A percentile compares a stretch with the other conserved stretches of the same genome.
Conservation (phyloP, 371 early-diverging fungal species). For the Mucor circinelloides region DNA sequence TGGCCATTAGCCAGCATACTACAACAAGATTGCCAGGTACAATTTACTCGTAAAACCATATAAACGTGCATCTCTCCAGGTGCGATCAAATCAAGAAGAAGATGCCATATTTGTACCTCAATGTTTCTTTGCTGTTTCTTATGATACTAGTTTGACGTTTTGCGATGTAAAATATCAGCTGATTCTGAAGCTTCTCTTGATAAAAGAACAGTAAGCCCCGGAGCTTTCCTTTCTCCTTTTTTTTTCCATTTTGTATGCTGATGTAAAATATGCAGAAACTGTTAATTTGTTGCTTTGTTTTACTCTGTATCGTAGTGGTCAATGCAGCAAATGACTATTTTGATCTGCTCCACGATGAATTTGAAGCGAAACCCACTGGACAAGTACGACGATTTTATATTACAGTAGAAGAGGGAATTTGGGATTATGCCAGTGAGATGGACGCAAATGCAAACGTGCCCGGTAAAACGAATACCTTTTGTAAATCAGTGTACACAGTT, state of each 20-base stretch:
- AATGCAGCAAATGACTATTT: slow-evolving; percentile 24
- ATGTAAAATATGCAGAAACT: background rate
- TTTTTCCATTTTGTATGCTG: background rate
- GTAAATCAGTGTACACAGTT: background rate
- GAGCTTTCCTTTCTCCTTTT: background rate
- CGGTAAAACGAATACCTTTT: slow-evolving; percentile 15
- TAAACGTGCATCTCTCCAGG: background rate
- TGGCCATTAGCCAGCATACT: background rate
- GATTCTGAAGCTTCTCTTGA: background rate
- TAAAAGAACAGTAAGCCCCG: background rate
- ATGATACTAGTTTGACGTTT: background rate
- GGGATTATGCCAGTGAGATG: slow-evolving; percentile 48
- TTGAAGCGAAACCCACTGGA: slow-evolving; percentile 28
- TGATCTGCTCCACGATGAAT: slow-evolving; percentile 35
- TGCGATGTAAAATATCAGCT: background rate
- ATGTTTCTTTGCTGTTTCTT: background rate
- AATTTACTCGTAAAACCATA: background rate
- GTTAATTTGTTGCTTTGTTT: background rate
- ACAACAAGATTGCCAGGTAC: background rate
- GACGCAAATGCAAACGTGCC: background rate
- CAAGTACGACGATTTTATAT: slow-evolving; percentile 39
- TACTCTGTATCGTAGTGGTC: background rate
- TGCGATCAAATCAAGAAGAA: background rate
- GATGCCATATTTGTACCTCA: background rate
- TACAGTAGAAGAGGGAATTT: slow-evolving; percentile 49